Percentiles rank a stretch among this genome's conserved stretches.
These are phyloP conservation scores for Agrocybe chaxingu DNA, from an alignment of 768 basidiomycete species.

Conservation along the genomic window DNA sequence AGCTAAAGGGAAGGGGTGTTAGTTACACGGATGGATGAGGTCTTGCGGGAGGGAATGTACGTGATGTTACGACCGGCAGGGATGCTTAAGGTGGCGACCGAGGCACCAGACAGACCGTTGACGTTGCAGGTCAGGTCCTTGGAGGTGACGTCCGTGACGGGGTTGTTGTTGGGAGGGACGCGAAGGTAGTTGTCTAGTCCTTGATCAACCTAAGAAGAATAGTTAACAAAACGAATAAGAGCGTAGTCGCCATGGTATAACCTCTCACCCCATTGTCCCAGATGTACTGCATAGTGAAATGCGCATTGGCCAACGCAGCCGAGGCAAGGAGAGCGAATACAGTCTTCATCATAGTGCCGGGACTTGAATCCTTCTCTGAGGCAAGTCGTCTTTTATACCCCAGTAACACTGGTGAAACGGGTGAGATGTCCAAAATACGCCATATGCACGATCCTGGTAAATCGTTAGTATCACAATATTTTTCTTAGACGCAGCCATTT, in stretches of 20 bases:
- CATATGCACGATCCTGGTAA: background rate
- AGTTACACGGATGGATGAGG: background rate
- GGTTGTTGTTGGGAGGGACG: conserved; percentile 50
- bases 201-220: conserved; percentile 34
- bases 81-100: conserved; percentile 37
- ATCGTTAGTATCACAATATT: too few relatives aligned
- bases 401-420: background rate
- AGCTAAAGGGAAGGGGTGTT: conserved; percentile 21
- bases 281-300: conserved; percentile 51
- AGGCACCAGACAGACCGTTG: conserved; percentile 38
- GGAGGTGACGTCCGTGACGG: conserved; percentile 52
- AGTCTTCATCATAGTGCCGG: conserved; percentile 30
- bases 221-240: background rate
- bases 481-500: too few relatives aligned
- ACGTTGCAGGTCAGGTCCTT: conserved; percentile 53
- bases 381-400: background rate
- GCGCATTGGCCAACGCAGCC: conserved; percentile 36
- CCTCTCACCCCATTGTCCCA: conserved; percentile 43
- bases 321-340: conserved; percentile 30
- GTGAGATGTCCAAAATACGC: too few relatives aligned
- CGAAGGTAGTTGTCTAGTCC: conserved; percentile 45
- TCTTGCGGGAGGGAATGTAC: conserved; percentile 15
- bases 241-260: background rate
- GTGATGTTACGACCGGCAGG: conserved; percentile 42
- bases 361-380: background rate